These are phyloP conservation scores for Laguncularia racemosa DNA, from an alignment of 345 rosid species.

Conservation along the genomic window DNA sequence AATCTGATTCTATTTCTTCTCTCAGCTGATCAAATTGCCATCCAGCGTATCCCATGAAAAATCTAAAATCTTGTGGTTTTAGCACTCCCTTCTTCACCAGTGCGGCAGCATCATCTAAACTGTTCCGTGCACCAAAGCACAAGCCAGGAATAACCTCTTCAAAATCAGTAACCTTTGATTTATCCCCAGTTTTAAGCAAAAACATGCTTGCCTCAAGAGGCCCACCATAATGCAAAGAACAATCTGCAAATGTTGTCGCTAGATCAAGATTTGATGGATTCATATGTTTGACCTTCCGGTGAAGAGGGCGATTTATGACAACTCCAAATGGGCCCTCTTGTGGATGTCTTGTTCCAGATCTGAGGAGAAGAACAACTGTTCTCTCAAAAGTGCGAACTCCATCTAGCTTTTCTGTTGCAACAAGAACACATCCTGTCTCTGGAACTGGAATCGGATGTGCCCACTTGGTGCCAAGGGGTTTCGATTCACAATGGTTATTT, in stretches of 20 bases:
- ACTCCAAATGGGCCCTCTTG: slow-evolving; percentile 92
- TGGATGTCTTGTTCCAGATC: slow-evolving; percentile 75
- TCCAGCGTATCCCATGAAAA: slow-evolving; percentile 86
- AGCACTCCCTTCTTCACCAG: slow-evolving; percentile 71
- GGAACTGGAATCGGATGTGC: slow-evolving; percentile 92
- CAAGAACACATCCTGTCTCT: slow-evolving; percentile 89
- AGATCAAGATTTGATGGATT: slow-evolving; percentile 64
- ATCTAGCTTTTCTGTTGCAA: slow-evolving; percentile 92
- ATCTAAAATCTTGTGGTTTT: slow-evolving; percentile 75
- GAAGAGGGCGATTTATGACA: slow-evolving; percentile 80
- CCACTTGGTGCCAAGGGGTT: slow-evolving; percentile 62
- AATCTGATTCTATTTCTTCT: slow-evolving; percentile 75
- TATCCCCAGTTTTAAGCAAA: slow-evolving; percentile 43
- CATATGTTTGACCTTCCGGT: slow-evolving; percentile 71
- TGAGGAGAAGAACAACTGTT: slow-evolving; percentile 84
- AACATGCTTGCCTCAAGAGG: slow-evolving; percentile 90
- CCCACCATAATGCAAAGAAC: slow-evolving; percentile 81
- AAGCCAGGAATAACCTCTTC: slow-evolving; percentile 83
- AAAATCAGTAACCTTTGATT: slow-evolving; percentile 51
- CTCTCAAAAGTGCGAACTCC: slow-evolving; percentile 76
- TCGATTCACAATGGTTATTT: slow-evolving; percentile 32
- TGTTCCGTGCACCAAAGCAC: slow-evolving; percentile 71
- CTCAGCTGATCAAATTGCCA: slow-evolving; percentile 91
- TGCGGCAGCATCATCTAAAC: slow-evolving; percentile 70
- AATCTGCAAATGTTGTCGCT: slow-evolving; percentile 72